Evolutionary conservation across 1,284 basidiomycete genomes (phyloP).

Genomic region (Cutaneotrichosporon mucoides): DNA sequence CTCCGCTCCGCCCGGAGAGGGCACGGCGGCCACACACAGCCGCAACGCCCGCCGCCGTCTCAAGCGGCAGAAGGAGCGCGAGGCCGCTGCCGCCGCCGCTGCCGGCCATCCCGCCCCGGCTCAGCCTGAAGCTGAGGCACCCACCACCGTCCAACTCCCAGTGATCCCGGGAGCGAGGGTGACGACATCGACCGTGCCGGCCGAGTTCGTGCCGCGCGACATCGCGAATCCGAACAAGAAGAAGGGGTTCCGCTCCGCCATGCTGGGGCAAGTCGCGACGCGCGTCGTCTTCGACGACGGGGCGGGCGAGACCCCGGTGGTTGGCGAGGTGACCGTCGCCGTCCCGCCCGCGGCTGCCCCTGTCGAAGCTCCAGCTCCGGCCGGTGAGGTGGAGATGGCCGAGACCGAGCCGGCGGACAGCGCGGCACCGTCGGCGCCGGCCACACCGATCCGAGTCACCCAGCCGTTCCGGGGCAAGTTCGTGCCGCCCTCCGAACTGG

Average conservation of each 20-base stretch:
- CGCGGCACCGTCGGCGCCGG: conserved; percentile 1
- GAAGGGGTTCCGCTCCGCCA: conserved; percentile 42
- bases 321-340: not conserved
- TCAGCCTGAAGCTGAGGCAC: conserved; percentile 2
- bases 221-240: conserved; percentile 46
- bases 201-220: conserved; percentile 18
- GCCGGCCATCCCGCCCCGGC: too few relatives aligned
- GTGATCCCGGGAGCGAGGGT: not conserved
- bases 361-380: not conserved
- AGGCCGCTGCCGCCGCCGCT: not conserved
- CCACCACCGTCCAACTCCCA: not conserved
- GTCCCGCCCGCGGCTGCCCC: too few relatives aligned
- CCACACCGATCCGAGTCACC: conserved; percentile 11
- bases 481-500: conserved; percentile 29
- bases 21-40: conserved; percentile 37
- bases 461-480: conserved; percentile 8
- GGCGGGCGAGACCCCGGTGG: not conserved
- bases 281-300: conserved; percentile 30
- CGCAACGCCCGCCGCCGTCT: conserved; percentile 37
- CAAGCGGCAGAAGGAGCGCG: conserved; percentile 26
- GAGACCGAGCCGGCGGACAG: not conserved
- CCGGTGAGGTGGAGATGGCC: not conserved
- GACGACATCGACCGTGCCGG: not conserved
- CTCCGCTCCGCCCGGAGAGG: conserved; percentile 38
- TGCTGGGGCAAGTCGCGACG: conserved; percentile 30